These are phyloP conservation scores for Persicaria tinctoria DNA, from an alignment of 148 eudicot genomes.

Conservation along the genomic window DNA sequence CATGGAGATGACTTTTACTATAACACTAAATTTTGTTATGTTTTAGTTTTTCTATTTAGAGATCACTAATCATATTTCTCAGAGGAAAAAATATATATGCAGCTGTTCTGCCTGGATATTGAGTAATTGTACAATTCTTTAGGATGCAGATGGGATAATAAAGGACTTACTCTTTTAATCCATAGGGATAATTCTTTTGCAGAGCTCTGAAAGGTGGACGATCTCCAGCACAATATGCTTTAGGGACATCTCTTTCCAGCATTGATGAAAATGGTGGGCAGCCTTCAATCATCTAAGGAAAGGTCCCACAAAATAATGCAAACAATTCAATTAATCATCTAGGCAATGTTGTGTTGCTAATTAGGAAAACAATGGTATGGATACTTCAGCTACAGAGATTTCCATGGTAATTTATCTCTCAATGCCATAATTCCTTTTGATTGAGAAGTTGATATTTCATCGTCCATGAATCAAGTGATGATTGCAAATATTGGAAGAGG, in stretches of 20 bases:
- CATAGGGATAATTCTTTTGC: slow-evolving; percentile 35
- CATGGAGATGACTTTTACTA: background rate
- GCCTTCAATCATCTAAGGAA: slow-evolving; percentile 52
- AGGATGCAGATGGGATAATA: background rate
- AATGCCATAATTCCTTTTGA: background rate
- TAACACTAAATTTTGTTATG: background rate
- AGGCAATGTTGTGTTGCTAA: slow-evolving; percentile 1
- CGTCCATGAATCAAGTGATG: background rate
- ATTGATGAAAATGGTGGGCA: slow-evolving; percentile 33
- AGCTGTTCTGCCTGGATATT: background rate
- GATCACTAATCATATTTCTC: background rate
- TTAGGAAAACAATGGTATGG: background rate
- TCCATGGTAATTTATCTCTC: background rate
- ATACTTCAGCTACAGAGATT: background rate
- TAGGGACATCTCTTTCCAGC: slow-evolving; percentile 37
- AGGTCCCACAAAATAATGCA: background rate
- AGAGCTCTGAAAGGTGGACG: slow-evolving; percentile 49
- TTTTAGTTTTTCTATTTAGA: background rate
- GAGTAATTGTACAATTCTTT: background rate
- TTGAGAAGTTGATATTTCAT: background rate
- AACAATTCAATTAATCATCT: background rate
- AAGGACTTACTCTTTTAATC: slow-evolving; percentile 36
- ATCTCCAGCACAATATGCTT: slow-evolving; percentile 35
- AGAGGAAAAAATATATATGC: background rate
- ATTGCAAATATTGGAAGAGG: background rate